phyloP scores from a whole-genome alignment of 2,329 filamentous ascomycete genomes.

The Calonectria honghensis region DNA sequence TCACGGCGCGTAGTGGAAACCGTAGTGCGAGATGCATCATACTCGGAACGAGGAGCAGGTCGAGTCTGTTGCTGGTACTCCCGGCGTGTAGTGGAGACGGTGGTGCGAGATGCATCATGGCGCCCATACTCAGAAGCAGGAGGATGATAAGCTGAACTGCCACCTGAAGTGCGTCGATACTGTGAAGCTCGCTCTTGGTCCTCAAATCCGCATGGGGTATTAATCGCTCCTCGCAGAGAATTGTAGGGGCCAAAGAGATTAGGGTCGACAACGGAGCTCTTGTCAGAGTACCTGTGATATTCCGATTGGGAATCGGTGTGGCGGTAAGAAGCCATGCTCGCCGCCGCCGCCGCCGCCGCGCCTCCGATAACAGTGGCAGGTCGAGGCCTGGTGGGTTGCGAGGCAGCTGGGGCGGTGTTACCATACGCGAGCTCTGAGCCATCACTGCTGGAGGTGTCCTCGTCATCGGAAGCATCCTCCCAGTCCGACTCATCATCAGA shows the following conservation, averaged over 20 bases:
- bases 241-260: slow-evolving; percentile 76
- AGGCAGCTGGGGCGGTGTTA: slow-evolving; percentile 42
- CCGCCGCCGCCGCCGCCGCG: slow-evolving; percentile 58
- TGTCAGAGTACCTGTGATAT: slow-evolving; percentile 56
- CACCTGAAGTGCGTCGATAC: slow-evolving; percentile 50
- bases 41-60: slow-evolving; percentile 60
- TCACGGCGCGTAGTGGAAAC: too few relatives aligned
- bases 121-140: slow-evolving; percentile 78
- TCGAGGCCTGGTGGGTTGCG: slow-evolving; percentile 52
- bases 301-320: slow-evolving; percentile 46
- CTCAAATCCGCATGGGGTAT: slow-evolving; percentile 72
- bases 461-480: slow-evolving; percentile 74
- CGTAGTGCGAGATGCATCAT: too few relatives aligned
- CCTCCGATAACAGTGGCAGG: slow-evolving; percentile 60
- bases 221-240: slow-evolving; percentile 75
- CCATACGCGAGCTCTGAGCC: slow-evolving; percentile 64
- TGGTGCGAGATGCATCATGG: slow-evolving; percentile 75
- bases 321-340: slow-evolving; percentile 60
- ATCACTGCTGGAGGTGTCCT: slow-evolving; percentile 62
- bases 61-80: slow-evolving; percentile 65
- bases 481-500: slow-evolving; percentile 71
- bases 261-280: slow-evolving; percentile 74
- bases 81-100: slow-evolving; percentile 66
- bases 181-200: slow-evolving; percentile 59
- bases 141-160: slow-evolving; percentile 74